Evolutionary conservation across 1,284 basidiomycete species (phyloP), one percentile per base, ranked within the genome.

Genomic region (Cystobasidium sp.): DNA sequence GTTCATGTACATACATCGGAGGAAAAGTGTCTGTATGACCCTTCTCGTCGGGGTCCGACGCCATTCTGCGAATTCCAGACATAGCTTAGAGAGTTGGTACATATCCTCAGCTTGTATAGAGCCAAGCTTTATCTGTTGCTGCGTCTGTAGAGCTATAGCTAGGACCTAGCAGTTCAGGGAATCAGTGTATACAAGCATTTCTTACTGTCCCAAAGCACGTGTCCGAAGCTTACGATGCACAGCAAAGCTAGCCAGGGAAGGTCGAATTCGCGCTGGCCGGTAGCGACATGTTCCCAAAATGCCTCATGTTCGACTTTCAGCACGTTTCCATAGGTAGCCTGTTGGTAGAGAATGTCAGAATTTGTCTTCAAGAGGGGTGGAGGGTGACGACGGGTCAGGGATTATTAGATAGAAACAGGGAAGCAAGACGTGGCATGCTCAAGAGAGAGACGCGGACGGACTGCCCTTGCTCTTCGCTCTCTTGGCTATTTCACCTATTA

Each of bases 11-110:
- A 53, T 53, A 20, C 41, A 51, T 3, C 31, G 16, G 6, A 66
- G 51, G 47, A 66, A 66, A 6, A 66, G 31, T 5, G 51, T 53
- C 39, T 66, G 64, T 10, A 22, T 49, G 18, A 53, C 64, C 8
- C 64, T 22, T 43, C 64, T n/a, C 6, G 64, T 52, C 16, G 64
- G 64, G 14, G 4, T 52, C 16, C 64, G 31, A 24, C 64, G 44
- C 64, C 64, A 66, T 44, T 66, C 64, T 39, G 64, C 64, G 41
- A 66, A 66, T 41, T 66, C 64, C 22, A 66, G 24, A 14, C 64
- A 66, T 18, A 66, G 31, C 39, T 53, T 66, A n/a, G 49, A 52
- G 5, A 66, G 51, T 41, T 66, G 64, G 20, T 66, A 66, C 64
- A 66, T 51, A n/a, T 66, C 64, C 31, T 66, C 64, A 20, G 47